These are phyloP conservation scores for Nemania diffusa DNA, from an alignment of 2,329 filamentous ascomycete genomes.

Conservation along the genomic window DNA sequence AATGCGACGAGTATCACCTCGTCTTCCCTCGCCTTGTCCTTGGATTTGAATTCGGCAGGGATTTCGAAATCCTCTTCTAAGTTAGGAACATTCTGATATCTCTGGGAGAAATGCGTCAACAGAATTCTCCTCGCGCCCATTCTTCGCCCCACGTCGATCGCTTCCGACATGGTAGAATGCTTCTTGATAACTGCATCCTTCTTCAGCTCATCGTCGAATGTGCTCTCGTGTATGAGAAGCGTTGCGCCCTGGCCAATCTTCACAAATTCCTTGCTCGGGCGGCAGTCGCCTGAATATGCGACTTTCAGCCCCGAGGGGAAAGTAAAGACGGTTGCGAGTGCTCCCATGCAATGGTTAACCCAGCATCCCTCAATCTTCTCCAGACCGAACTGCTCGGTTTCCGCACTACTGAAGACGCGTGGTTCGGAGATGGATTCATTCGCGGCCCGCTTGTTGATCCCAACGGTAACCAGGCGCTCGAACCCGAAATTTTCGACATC, in stretches of 20 bases:
- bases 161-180: constrained; percentile 89
- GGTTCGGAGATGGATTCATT: constrained; percentile 39
- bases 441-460: constrained; percentile 15
- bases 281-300: constrained; percentile 93
- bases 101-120: constrained; percentile 94
- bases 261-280: constrained; percentile 77
- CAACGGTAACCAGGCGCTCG: constrained; percentile 54
- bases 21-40: constrained; percentile 49
- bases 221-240: constrained; percentile 93
- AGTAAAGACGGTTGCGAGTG: constrained; percentile 80
- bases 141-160: constrained; percentile 76
- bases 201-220: constrained; percentile 86
- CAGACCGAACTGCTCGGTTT: constrained; percentile 69
- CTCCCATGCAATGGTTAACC: constrained; percentile 82
- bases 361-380: constrained; percentile 70
- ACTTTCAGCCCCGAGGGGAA: constrained; percentile 85
- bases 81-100: constrained; percentile 81
- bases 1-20: constrained; percentile 78
- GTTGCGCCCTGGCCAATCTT: constrained; percentile 78
- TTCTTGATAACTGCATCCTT: constrained; percentile 87
- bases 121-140: constrained; percentile 86
- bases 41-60: constrained; percentile 40
- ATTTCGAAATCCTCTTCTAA: constrained; percentile 53
- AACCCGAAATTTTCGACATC: constrained; percentile 81
- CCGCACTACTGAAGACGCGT: constrained; percentile 50